Percentiles rank a stretch among this genome's conserved stretches.
Evolutionary conservation across 208 protist species (phyloP).

Genomic region (Hexamita inflata): DNA sequence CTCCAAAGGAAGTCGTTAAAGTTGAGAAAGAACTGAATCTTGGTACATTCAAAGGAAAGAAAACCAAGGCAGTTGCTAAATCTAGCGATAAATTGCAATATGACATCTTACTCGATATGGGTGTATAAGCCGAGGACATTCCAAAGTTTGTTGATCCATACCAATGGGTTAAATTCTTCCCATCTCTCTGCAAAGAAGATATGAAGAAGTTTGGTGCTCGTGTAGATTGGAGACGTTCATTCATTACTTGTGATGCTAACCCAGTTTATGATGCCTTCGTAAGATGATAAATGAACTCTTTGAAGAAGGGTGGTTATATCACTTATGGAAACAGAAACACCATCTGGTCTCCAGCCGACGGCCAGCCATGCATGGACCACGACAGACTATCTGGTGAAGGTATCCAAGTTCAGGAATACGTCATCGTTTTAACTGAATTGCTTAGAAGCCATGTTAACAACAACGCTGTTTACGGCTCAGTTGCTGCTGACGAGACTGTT

Average conservation of each 20-base stretch:
- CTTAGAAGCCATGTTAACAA: background rate
- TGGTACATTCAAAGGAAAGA: background rate
- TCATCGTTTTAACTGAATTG: slow-evolving; percentile 57
- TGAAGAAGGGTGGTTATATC: slow-evolving; percentile 70
- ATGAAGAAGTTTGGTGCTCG: slow-evolving; percentile 60
- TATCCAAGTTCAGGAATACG: slow-evolving; percentile 44
- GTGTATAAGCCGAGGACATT: slow-evolving; percentile 81
- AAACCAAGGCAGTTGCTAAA: slow-evolving; percentile 64
- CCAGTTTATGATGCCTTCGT: slow-evolving; percentile 98
- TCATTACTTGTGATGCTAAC: slow-evolving; percentile 96
- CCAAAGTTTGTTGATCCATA: slow-evolving; percentile 83
- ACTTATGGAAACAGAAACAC: slow-evolving; percentile 81
- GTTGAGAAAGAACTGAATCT: background rate
- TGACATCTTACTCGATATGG: slow-evolving; percentile 86
- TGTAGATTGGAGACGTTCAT: slow-evolving; percentile 92
- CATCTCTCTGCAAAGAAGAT: slow-evolving; percentile 72
- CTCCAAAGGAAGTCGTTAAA: too few relatives aligned
- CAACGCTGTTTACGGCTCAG: background rate
- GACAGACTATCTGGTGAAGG: slow-evolving; percentile 68
- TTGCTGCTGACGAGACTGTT: slow-evolving; percentile 54
- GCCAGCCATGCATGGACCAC: slow-evolving; percentile 97
- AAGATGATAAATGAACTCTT: slow-evolving; percentile 76
- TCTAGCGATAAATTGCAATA: slow-evolving; percentile 53
- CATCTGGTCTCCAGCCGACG: slow-evolving; percentile 90
- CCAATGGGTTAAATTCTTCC: slow-evolving; percentile 96